Evolutionary conservation across 106 monocot species (phyloP).

Genomic region (Xerophyta viscosa): DNA sequence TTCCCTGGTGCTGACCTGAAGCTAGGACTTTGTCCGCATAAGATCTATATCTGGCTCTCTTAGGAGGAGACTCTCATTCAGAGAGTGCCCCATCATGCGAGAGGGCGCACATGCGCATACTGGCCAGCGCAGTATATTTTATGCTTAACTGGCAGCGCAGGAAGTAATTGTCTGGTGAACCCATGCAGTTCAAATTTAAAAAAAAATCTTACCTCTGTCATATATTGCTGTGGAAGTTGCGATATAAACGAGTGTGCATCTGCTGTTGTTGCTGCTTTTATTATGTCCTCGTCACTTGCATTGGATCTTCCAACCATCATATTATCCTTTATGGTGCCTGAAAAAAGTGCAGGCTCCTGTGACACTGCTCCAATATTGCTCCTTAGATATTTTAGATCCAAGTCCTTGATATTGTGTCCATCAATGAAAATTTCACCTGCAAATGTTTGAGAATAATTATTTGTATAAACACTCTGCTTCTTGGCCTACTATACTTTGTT

Average conservation of each 20-base stretch:
- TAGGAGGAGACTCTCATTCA: too few species aligned
- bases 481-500: too few species aligned
- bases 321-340: constrained; percentile 33
- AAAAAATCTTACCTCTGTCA: constrained; percentile 30
- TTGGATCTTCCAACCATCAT: constrained; percentile 27
- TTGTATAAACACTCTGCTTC: too few species aligned
- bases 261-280: constrained; percentile 27
- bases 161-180: too few species aligned
- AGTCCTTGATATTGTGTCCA: constrained; percentile 32
- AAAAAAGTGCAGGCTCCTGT: constrained; percentile 46
- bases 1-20: too few species aligned
- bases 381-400: constrained; percentile 32
- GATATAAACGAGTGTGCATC: constrained; percentile 48
- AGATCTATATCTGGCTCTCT: too few species aligned
- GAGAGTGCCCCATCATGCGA: too few species aligned
- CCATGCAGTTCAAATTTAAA: too few species aligned
- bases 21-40: too few species aligned
- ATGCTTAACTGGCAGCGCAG: too few species aligned
- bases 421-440: constrained; percentile 38
- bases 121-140: too few species aligned
- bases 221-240: constrained; percentile 34
- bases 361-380: constrained; percentile 30
- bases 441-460: not conserved
- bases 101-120: too few species aligned
- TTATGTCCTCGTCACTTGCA: constrained; percentile 33